These are phyloP conservation scores for Kalanchoe fedtschenkoi DNA, from an alignment of 164 flowering plant genomes.

Conservation along the genomic window DNA sequence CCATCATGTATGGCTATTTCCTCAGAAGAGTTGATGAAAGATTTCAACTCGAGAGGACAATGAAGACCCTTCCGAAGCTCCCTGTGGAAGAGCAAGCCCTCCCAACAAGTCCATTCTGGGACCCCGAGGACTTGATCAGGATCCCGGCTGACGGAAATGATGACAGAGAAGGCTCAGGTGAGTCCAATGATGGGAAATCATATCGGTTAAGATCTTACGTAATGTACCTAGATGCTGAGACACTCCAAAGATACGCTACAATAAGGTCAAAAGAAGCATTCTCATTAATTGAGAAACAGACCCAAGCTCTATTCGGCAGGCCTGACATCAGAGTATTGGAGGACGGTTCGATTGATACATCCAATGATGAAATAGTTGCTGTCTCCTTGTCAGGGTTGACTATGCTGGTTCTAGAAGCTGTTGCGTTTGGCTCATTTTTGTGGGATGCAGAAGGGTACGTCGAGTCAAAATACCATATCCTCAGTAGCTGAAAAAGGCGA, in stretches of 20 bases:
- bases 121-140: slow-evolving; percentile 50
- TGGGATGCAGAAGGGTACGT: slow-evolving; percentile 80
- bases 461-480: slow-evolving; percentile 59
- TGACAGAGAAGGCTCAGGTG: slow-evolving; percentile 16
- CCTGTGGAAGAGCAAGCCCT: slow-evolving; percentile 26
- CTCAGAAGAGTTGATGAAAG: slow-evolving; percentile 80
- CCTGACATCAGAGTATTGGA: slow-evolving; percentile 59
- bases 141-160: slow-evolving; percentile 34
- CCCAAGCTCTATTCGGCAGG: slow-evolving; percentile 85
- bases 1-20: slow-evolving; percentile 93
- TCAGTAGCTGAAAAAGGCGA: slow-evolving; percentile 24
- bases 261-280: slow-evolving; percentile 79
- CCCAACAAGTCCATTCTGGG: slow-evolving; percentile 42
- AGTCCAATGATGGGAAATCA: slow-evolving; percentile 28
- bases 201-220: slow-evolving; percentile 64
- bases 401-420: slow-evolving; percentile 80
- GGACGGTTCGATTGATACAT: slow-evolving; percentile 59
- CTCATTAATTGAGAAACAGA: slow-evolving; percentile 81
- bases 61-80: slow-evolving; percentile 15
- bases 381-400: slow-evolving; percentile 63
- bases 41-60: slow-evolving; percentile 69
- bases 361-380: slow-evolving; percentile 54
- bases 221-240: slow-evolving; percentile 82
- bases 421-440: slow-evolving; percentile 80
- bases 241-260: slow-evolving; percentile 79